Conservation (phyloP, 2,329 filamentous ascomycete genomes). For the Xylariaceae sp. region DNA sequence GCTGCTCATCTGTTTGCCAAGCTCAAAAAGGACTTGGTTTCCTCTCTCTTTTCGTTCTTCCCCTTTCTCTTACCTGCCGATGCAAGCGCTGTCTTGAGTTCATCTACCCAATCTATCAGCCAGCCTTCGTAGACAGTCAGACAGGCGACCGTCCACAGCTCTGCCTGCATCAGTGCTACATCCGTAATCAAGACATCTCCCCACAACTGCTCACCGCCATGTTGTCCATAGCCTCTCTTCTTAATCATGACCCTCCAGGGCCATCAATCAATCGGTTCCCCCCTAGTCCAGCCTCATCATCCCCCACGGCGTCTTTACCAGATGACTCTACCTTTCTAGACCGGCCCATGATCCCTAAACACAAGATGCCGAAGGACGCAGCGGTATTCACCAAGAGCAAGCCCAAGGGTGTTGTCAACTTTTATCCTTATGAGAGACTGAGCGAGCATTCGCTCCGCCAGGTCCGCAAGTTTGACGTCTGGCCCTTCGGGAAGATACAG, state of each 20-base stretch:
- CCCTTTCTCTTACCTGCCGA: conserved; percentile 24
- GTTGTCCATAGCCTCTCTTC: conserved; percentile 66
- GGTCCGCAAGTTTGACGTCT: conserved; percentile 66
- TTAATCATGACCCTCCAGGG: conserved; percentile 62
- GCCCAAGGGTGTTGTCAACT: conserved; percentile 70
- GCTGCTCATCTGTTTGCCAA: conserved; percentile 43
- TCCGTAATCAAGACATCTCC: conserved; percentile 44
- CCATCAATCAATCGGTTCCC: conserved; percentile 46
- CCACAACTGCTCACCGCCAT: conserved; percentile 48
- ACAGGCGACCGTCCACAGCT: conserved; percentile 18
- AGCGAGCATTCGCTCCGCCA: conserved; percentile 59
- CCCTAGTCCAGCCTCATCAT: conserved; percentile 44
- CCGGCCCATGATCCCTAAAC: conserved; percentile 43
- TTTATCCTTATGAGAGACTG: conserved; percentile 70
- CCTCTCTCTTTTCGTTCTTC: conserved; percentile 33
- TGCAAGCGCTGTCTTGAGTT: conserved; percentile 42
- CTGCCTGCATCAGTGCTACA: conserved; percentile 37
- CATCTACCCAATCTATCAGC: conserved; percentile 26
- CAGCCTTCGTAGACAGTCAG: conserved; percentile 30
- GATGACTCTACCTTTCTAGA: conserved; percentile 38
- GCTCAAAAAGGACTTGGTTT: conserved; percentile 41
- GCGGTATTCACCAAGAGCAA: conserved; percentile 64
- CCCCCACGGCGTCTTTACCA: conserved; percentile 39
- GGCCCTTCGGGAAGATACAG: conserved; percentile 64
- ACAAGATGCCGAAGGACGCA: conserved; percentile 67